These are phyloP conservation scores for Globisporangium solare DNA, from an alignment of 352 stramenopile genomes.

Conservation along the genomic window DNA sequence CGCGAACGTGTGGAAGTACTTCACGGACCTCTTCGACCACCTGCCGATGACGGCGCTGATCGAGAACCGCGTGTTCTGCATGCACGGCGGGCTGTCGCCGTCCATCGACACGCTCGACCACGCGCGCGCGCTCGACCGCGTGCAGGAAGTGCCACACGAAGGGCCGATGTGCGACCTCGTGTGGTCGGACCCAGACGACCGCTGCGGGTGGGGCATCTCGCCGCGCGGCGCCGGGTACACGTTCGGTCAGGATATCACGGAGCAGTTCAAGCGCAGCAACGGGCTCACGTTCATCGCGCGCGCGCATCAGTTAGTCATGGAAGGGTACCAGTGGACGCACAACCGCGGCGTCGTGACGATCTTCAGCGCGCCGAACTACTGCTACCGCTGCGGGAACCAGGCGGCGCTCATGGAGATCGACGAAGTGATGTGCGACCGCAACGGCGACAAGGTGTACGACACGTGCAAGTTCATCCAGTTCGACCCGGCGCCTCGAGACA, in stretches of 20 bases:
- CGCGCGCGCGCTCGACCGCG: conserved; percentile 72
- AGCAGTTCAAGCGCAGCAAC: conserved; percentile 90
- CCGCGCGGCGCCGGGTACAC: conserved; percentile 83
- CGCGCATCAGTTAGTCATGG: conserved; percentile 91
- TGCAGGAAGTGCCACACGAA: conserved; percentile 86
- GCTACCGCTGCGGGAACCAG: conserved; percentile 95
- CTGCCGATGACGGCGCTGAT: conserved; percentile 86
- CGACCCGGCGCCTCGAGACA: conserved; percentile 85
- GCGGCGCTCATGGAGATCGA: conserved; percentile 95
- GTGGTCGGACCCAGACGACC: conserved; percentile 87
- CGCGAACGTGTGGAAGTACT: conserved; percentile 90
- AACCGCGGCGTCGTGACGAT: conserved; percentile 91
- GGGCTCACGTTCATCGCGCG: conserved; percentile 84
- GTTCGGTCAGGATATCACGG: conserved; percentile 85
- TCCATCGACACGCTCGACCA: conserved; percentile 88
- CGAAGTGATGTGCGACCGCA: conserved; percentile 86
- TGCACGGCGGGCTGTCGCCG: conserved; percentile 85
- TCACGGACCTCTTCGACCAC: conserved; percentile 88
- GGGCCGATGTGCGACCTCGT: conserved; percentile 87
- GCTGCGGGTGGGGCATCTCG: conserved; percentile 84
- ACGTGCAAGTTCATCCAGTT: conserved; percentile 93
- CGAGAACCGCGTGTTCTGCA: conserved; percentile 88
- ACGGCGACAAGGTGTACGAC: conserved; percentile 87
- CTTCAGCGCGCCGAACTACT: conserved; percentile 93
- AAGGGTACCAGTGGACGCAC: conserved; percentile 92